Evolutionary conservation across 768 basidiomycete species (phyloP), one percentile per base, ranked within the genome.

Genomic region (Clathrus columnatus): DNA sequence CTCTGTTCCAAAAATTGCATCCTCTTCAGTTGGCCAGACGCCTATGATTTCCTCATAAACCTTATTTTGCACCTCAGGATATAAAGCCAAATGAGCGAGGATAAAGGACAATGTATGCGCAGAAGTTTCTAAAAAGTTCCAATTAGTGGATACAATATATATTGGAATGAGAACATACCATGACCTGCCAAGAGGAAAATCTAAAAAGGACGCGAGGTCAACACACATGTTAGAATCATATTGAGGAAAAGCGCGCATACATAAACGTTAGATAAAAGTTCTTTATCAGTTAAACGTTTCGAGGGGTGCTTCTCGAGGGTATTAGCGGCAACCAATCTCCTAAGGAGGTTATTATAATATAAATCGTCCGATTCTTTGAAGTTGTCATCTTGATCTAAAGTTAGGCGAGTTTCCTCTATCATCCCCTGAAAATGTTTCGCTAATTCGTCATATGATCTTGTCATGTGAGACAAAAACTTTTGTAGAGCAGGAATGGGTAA

Each of bases 161-260:
- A 42, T 1, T 14, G 30, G 7, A 17, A 28, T 2, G 7, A 50
- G 18, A 42, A 30, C 67, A 5, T 54, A 75, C 77, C 76, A 60
- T 77, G 75, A 11, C 77, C 78, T n/a, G 75, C 76, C 21, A 79
- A 61, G 23, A 77, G 67, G 60, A 78, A 79, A 2, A 63, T 61
- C 78, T 79, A 4, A 18, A 26, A 18, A 21, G 27, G 23, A 26
- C 26, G 43, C n/a, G 6, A 28, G 6, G 28, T 23, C 17, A 21
- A 10, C 28, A 50, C 8, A n/a, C 24, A 44, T 21, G 18, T 51
- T 7, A 26, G 0, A 41, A 17, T 50, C 47, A n/a, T 18, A 5
- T 28, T 42, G 10, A 2, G 24, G 46, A 41, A 32, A 2, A 23
- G 7, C 8, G 5, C 16, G 65, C 74, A 59, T 60, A 77, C 78